Base-by-base conservation (phyloP, 2,329 filamentous ascomycete species). In the Paecilomyces fulvus region DNA sequence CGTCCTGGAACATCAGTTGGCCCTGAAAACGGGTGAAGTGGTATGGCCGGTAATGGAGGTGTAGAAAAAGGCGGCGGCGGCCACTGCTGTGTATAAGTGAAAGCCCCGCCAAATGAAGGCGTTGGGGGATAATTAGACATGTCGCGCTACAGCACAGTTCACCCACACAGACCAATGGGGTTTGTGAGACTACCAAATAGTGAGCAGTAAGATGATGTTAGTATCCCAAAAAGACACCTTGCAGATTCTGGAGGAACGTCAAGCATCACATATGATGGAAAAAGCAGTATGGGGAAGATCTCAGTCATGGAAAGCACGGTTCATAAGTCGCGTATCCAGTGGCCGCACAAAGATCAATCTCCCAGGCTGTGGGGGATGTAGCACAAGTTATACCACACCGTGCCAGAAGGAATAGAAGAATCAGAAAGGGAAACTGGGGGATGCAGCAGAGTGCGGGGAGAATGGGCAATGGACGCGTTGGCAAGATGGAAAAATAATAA, bases 121-220 rank as follows among this genome's bases (percentile, higher is more conserved):
- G 72, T 72, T 58, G 70, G 67, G 55, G 75, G 75, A 67, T 80
- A 78, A 58, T 77, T 73, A 52, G 77, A 76, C 78, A 80, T 80
- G 54, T 67, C 55, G 56, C 43, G 33, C 30, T 55, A 52, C 28
- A 53, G 30, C 30, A 11, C 28, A 30, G 10, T 30, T 30, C 14
- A 20, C 25, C 12, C 10, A 23, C 25, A 17, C 25, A 52, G 23
- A 33, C 17, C 21, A 53, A 7, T 6, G 25, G 9, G 33, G 4
- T 46, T 21, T 7, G 33, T 20, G n/a, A 46, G 5, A 43, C 23
- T 30, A 52, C 21, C 49, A 51, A 30, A 51, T 12, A 21, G 30
- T 21, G 28, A 43, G n/a, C 31, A 53, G 23, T 43, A 53, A 11
- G 51, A 17, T 53, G 20, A 31, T 14, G 51, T 53, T 37, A 53